Evolutionary conservation across 2,329 filamentous ascomycete genomes (phyloP).

Genomic region (Botrytis cinerea): DNA sequence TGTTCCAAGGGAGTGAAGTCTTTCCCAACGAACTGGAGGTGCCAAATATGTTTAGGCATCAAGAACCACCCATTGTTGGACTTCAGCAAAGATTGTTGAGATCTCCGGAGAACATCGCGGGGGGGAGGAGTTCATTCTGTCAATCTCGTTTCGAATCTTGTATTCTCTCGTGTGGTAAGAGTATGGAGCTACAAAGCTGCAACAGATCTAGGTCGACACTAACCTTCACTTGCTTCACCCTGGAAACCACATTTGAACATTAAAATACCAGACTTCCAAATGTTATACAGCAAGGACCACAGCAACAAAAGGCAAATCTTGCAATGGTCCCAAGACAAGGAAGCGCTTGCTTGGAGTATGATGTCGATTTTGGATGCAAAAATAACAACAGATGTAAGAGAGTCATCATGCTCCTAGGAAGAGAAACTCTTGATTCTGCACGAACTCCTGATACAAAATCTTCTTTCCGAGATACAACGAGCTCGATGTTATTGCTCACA

Average conservation of each 20-base stretch:
- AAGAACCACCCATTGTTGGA: not conserved
- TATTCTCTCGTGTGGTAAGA: not conserved
- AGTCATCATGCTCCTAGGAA: not conserved
- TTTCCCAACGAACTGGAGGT: not conserved
- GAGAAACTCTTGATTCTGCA: not conserved
- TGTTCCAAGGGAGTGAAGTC: not conserved
- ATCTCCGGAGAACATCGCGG: not conserved
- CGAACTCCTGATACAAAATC: too few species aligned
- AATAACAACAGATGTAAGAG: not conserved
- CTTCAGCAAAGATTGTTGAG: not conserved
- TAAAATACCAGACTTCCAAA: accelerated
- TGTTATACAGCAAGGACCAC: not conserved
- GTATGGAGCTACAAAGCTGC: not conserved
- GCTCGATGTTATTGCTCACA: not conserved
- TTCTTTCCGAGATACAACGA: not conserved
- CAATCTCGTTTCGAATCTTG: not conserved
- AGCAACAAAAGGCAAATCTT: not conserved
- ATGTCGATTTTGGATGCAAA: not conserved
- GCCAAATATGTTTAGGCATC: not conserved
- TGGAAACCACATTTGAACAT: not conserved
- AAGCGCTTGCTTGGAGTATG: not conserved
- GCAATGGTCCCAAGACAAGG: not conserved
- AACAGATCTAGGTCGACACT: not conserved
- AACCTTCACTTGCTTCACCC: not conserved
- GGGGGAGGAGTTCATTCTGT: too few species aligned